Evolutionary conservation across 2,329 filamentous ascomycete species (phyloP).

Genomic region (Penicillium sp.): DNA sequence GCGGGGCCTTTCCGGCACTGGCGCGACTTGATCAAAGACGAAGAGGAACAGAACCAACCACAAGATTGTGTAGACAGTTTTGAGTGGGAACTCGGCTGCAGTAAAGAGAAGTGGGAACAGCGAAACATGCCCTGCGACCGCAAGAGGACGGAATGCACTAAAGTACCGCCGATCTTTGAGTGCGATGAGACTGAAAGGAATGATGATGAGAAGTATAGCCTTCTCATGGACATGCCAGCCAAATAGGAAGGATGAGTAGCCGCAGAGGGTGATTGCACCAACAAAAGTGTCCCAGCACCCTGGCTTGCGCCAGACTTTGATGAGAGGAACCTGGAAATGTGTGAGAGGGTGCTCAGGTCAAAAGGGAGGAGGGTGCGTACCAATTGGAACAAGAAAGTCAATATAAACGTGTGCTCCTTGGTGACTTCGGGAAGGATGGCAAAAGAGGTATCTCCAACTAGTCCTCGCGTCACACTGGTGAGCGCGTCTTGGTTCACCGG

Average conservation of each 20-base stretch:
- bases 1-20: constrained; percentile 74
- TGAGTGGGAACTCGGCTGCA: constrained; percentile 87
- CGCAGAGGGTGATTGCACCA: constrained; percentile 85
- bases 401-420: constrained; percentile 73
- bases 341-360: constrained; percentile 15
- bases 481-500: constrained; percentile 72
- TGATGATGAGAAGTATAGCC: constrained; percentile 88
- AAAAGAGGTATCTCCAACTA: constrained; percentile 92
- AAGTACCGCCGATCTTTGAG: constrained; percentile 87
- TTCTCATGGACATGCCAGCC: constrained; percentile 99
- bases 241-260: constrained; percentile 94
- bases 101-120: constrained; percentile 94
- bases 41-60: constrained; percentile 88
- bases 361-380: constrained; percentile 41
- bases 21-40: constrained; percentile 83
- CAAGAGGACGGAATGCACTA: constrained; percentile 85
- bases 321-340: constrained; percentile 62
- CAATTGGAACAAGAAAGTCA: constrained; percentile 81
- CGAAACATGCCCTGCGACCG: constrained; percentile 91
- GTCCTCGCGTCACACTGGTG: constrained; percentile 84
- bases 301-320: constrained; percentile 78
- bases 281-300: constrained; percentile 91
- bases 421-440: constrained; percentile 87
- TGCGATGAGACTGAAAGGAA: constrained; percentile 91
- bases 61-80: constrained; percentile 87